Conservation (phyloP, 2,329 filamentous ascomycete genomes). For the Diplodia intermedia region DNA sequence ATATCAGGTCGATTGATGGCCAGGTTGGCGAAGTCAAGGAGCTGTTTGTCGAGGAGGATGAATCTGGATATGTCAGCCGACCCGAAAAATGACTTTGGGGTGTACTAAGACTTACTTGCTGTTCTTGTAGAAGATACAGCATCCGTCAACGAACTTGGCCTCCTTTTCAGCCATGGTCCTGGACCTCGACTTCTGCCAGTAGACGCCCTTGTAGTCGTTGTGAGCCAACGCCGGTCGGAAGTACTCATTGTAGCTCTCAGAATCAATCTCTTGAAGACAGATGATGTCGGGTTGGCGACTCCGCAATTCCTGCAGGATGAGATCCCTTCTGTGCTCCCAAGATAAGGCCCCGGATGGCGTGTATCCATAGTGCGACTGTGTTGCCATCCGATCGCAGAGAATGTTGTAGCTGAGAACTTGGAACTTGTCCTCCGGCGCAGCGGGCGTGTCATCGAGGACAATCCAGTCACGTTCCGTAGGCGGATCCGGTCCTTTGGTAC, state of each 20-base stretch:
- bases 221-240: constrained; percentile 87
- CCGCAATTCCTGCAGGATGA: constrained; percentile 83
- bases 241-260: constrained; percentile 88
- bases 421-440: constrained; percentile 67
- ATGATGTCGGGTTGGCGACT: constrained; percentile 85
- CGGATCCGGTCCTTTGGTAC: constrained; percentile 71
- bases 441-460: constrained; percentile 67
- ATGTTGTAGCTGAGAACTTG: constrained; percentile 95
- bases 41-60: constrained; percentile 89
- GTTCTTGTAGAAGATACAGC: constrained; percentile 94
- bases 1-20: constrained; percentile 96
- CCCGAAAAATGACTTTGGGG: not conserved
- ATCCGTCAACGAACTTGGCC: constrained; percentile 89
- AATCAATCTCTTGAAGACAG: constrained; percentile 91
- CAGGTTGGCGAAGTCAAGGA: constrained; percentile 89
- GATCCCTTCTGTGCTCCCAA: constrained; percentile 85
- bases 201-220: constrained; percentile 90
- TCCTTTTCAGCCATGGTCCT: constrained; percentile 92
- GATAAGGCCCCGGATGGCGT: constrained; percentile 79
- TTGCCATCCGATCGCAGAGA: constrained; percentile 92
- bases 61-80: constrained; percentile 55
- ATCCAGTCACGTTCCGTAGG: constrained; percentile 80
- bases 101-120: constrained; percentile 66
- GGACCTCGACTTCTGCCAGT: constrained; percentile 87
- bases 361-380: constrained; percentile 84